Evolutionary conservation across 306 rosid genomes (phyloP).

Genomic region (Sicyos baderoa): DNA sequence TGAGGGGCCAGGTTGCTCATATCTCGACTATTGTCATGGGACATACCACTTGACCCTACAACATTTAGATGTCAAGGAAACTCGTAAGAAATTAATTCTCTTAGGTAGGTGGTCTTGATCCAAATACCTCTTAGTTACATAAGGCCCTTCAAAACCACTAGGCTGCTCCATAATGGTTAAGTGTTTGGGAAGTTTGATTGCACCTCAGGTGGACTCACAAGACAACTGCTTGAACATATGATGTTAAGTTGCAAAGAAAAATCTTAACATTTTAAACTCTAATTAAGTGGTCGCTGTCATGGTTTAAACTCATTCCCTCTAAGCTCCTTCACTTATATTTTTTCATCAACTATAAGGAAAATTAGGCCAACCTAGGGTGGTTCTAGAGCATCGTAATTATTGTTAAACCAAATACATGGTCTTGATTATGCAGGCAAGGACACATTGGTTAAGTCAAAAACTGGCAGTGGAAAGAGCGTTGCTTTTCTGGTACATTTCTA

Average conservation of each 20-base stretch:
- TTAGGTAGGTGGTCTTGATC: too few relatives aligned
- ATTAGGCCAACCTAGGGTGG: neutral
- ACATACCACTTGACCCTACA: too few relatives aligned
- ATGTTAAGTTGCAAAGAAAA: neutral
- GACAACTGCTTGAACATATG: neutral
- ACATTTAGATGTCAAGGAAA: too few relatives aligned
- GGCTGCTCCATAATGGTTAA: too few relatives aligned
- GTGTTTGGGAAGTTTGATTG: neutral
- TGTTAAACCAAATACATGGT: neutral
- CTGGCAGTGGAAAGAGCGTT: conserved; percentile 87
- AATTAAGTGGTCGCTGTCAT: neutral
- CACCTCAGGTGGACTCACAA: neutral
- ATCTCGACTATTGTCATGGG: too few relatives aligned
- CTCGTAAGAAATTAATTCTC: too few relatives aligned
- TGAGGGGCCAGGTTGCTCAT: too few relatives aligned
- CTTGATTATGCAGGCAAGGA: conserved; percentile 51
- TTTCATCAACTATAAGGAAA: neutral
- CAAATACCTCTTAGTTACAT: too few relatives aligned
- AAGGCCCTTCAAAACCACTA: too few relatives aligned
- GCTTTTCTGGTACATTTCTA: conserved; percentile 68
- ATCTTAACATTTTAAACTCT: neutral
- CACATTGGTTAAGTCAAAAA: conserved; percentile 82
- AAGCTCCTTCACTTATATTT: neutral
- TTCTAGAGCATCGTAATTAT: neutral
- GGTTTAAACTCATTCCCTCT: neutral